These are phyloP conservation scores for Rhizoctonia solani DNA, from an alignment of 1,284 basidiomycete genomes.

Conservation along the genomic window DNA sequence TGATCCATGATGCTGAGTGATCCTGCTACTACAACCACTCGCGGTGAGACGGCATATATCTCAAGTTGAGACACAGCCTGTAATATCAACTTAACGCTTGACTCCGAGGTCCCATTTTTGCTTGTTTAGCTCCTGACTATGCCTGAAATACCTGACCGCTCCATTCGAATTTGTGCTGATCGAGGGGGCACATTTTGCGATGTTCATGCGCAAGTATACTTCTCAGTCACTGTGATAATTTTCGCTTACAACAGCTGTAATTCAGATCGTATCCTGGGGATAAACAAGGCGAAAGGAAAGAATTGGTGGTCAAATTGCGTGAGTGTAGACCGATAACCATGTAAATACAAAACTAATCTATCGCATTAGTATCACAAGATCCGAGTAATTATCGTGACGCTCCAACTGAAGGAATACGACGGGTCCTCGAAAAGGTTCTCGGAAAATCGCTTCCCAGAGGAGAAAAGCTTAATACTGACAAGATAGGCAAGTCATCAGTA, in stretches of 20 bases:
- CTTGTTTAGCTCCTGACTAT: no score
- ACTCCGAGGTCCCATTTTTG: no score
- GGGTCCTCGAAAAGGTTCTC: conserved; percentile 82
- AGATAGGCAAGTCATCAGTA: conserved; percentile 65
- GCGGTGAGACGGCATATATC: no score
- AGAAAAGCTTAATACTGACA: conserved; percentile 70
- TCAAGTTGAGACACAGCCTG: no score
- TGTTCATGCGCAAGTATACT: conserved; percentile 64
- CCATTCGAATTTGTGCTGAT: conserved; percentile 60
- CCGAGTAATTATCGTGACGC: conserved; percentile 89
- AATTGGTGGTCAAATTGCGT: conserved; percentile 82
- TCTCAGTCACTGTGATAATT: neutral
- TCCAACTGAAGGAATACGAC: conserved; percentile 90
- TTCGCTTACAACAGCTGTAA: neutral
- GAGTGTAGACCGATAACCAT: conserved; percentile 43
- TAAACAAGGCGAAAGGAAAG: conserved; percentile 61
- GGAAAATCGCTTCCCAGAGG: conserved; percentile 69
- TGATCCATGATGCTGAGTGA: no score
- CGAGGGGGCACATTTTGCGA: conserved; percentile 82
- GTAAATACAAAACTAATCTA: neutral
- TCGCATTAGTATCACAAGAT: conserved; percentile 77
- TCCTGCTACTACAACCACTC: no score
- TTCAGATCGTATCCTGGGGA: conserved; percentile 72
- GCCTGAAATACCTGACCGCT: conserved; percentile 57
- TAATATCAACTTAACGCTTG: no score